Base-by-base conservation (phyloP, 2,329 filamentous ascomycete species). In the Passalora sequoiae region DNA sequence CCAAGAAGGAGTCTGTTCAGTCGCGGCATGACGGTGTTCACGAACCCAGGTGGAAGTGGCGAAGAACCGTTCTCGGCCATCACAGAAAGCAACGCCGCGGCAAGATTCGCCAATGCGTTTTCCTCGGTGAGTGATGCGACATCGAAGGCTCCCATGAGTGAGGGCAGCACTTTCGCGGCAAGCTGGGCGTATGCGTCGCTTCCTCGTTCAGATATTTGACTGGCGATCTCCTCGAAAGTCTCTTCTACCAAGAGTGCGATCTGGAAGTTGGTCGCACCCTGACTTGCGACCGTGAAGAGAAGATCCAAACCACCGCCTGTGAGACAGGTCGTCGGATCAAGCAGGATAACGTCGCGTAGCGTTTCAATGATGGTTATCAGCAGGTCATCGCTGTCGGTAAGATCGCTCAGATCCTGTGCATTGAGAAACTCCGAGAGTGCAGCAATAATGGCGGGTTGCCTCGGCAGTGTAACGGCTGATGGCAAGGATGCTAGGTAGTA, bases 321-420 rank as follows among this genome's bases (percentile, higher is more conserved):
- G 16, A 95, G 75, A 16, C 86, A 83, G 40, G 92, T 80, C 12
- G 75, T 74, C 2, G 85, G 79, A 56, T 96, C 83, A 42, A 95
- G 76, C 55, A 83, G 75, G 57, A 97, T 92, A 20, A 86, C 83
- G 56, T 89, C 82, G 39, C 88, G 80, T 3, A 97, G 73, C 1
- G 89, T 85, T 66, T 96, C 89, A 4, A 91, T 85, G 22, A 98
- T 73, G 0, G 89, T 91, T 10, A 94, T 86, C 54, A 96, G 81
- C 42, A 97, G 77, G 64, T 98, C 92, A 55, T 97, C 91, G 8
- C 86, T 86, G 50, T 96, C 89, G 42, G 85, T 81, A 36, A 94
- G 76, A 13, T 96, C 89, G 40, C 78, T 79, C 37, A 92, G 74
- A 58, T 96, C 89, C 62, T 91, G 89, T 12, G 77, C 72, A 32